These are phyloP conservation scores for Strobilomyces confusus DNA, from an alignment of 768 basidiomycete genomes.

Conservation along the genomic window DNA sequence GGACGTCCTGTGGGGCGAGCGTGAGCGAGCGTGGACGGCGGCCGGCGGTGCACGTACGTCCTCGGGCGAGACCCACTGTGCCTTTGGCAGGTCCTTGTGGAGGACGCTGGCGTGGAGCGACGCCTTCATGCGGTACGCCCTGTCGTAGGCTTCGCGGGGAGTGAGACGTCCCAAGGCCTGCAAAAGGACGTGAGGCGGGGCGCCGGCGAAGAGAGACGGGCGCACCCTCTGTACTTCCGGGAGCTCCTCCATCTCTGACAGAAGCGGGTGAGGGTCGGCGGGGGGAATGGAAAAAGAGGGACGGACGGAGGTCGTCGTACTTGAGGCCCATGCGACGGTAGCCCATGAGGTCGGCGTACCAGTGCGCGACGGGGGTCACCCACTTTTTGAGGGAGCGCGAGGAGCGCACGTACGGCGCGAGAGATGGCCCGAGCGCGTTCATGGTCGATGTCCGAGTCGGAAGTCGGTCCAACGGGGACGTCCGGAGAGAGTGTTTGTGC, in stretches of 20 bases:
- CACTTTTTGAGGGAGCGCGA: slow-evolving; percentile 62
- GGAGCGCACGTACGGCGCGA: slow-evolving; percentile 72
- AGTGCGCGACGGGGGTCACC: slow-evolving; percentile 74
- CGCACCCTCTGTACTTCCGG: slow-evolving; percentile 73
- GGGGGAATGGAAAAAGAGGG: too few species aligned
- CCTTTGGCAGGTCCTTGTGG: slow-evolving; percentile 77
- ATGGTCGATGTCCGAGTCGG: slow-evolving; percentile 10
- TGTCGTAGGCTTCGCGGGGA: slow-evolving; percentile 79
- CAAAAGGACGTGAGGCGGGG: slow-evolving; percentile 8
- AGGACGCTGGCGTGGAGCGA: slow-evolving; percentile 70
- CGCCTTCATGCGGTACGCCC: slow-evolving; percentile 84
- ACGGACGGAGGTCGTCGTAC: slow-evolving; percentile 79
- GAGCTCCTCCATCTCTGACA: slow-evolving; percentile 71
- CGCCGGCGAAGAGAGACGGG: neutral
- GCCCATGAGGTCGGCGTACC: slow-evolving; percentile 78
- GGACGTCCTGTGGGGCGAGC: slow-evolving; percentile 60
- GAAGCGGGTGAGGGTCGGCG: neutral
- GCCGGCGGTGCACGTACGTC: slow-evolving; percentile 54
- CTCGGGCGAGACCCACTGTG: slow-evolving; percentile 68
- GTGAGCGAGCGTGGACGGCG: slow-evolving; percentile 6
- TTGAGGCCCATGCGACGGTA: slow-evolving; percentile 86
- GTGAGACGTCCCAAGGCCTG: slow-evolving; percentile 85
- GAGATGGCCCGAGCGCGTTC: slow-evolving; percentile 61
- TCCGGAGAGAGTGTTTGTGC: slow-evolving; percentile 36
- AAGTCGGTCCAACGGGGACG: slow-evolving; percentile 2